Base-by-base conservation (phyloP, 139 green algal species). In the Asterochloris sp. region DNA sequence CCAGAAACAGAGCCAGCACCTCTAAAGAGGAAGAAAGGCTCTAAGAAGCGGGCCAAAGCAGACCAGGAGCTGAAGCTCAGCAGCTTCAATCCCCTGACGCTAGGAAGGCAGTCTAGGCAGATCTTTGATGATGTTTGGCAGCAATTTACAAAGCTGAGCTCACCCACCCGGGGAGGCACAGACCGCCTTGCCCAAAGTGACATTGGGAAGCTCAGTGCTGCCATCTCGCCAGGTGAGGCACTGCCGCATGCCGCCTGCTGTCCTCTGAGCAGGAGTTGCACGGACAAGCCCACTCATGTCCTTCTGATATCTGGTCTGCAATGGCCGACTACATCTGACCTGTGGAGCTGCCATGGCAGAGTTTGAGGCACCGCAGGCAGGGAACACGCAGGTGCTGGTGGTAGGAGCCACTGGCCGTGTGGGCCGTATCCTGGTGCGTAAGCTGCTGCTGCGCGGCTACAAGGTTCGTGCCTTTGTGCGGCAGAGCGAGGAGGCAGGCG, bases 381-480 rank as follows among this genome's bases (percentile, higher is more conserved):
- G 85, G 27, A 90, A 86, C 78, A 99, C 97, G 16, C 97, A 87
- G 0, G 96, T 99, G 26, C 88, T 99, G n/a, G 95, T 99, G 12
- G 87, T 94, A 0, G 97, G 97, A 0, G 97, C 95, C 62, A 98
- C 96, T 12, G 96, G 96, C 13, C 74, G 90, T 60, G 94, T 99
- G 13, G 97, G 97, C 54, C 85, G 91, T 27, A 92, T 99, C 24
- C 86, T 99, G 4, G 86, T 98, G 9, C 90, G 97, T 61, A 99
- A 99, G 89, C 91, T 99, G 83, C 85, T 99, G 69, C 90, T 99
- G 73, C 92, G 97, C 47, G 96, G 96, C 62, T 99, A 99, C 88
- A 96, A 90, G 62, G 95, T 98, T 6, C 87, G 87, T 16, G 95
- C 92, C 66, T 82, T 98, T 27, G 91, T 98, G 66, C 90, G 96